Conservation (phyloP, 108 stramenopile genomes). For the Cyclostephanos invisitatus region DNA sequence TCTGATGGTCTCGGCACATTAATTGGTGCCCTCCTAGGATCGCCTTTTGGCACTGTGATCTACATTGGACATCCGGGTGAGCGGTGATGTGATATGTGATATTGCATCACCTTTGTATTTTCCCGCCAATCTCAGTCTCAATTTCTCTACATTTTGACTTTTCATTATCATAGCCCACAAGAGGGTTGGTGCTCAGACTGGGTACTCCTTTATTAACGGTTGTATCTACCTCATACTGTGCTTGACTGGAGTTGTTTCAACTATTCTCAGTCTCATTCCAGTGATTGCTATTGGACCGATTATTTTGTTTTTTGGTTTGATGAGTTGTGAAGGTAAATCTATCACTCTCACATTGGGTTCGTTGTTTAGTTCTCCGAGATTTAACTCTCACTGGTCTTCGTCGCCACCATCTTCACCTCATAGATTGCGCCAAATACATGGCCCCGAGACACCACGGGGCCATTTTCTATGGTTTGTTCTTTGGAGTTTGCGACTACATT, state of each 20-base stretch:
- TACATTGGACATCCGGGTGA: slow-evolving; percentile 72
- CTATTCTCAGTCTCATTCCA: slow-evolving; percentile 33
- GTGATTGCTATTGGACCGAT: slow-evolving; percentile 43
- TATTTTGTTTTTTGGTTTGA: slow-evolving; percentile 62
- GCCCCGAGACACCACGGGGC: slow-evolving; percentile 45
- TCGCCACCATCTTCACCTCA: not conserved
- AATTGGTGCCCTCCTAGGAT: slow-evolving; percentile 61
- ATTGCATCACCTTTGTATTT: no score
- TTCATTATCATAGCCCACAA: slow-evolving; percentile 44
- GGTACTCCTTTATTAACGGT: slow-evolving; percentile 62
- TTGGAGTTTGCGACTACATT: slow-evolving; percentile 35
- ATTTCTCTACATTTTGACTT: no score
- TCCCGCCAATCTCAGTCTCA: no score
- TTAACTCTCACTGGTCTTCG: not conserved
- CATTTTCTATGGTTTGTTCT: slow-evolving; percentile 57
- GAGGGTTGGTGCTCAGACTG: slow-evolving; percentile 51
- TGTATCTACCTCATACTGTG: slow-evolving; percentile 54
- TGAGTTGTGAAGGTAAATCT: slow-evolving; percentile 41
- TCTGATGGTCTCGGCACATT: slow-evolving; percentile 70
- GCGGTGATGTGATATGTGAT: no score
- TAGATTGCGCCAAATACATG: slow-evolving; percentile 34
- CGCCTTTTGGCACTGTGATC: slow-evolving; percentile 68
- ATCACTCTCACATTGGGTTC: not conserved
- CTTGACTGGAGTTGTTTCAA: slow-evolving; percentile 32
- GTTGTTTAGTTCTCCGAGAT: not conserved